A percentile compares a stretch with the other conserved stretches of the same genome.
phyloP scores from a whole-genome alignment of 768 basidiomycete genomes.

The Hydnomerulius pinastri region DNA sequence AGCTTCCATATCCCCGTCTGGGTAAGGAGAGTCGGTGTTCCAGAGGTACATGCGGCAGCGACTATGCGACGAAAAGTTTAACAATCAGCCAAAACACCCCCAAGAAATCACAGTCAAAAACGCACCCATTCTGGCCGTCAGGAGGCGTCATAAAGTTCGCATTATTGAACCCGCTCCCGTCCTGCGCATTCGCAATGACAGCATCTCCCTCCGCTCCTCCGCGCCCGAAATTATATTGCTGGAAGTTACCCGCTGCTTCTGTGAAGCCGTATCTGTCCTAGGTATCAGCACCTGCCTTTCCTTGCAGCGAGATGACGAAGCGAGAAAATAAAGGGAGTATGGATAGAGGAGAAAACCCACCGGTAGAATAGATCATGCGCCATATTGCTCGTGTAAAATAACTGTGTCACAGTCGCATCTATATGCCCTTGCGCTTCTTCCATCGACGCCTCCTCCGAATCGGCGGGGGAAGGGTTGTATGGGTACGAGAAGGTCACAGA shows the following conservation, averaged over 20 bases:
- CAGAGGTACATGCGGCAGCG: constrained; percentile 97
- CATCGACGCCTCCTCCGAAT: constrained; percentile 52
- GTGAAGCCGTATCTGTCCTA: constrained; percentile 81
- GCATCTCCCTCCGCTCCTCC: constrained; percentile 88
- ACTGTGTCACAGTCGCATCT: constrained; percentile 82
- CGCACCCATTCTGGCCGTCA: constrained; percentile 75
- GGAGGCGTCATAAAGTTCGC: constrained; percentile 90
- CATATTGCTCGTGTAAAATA: constrained; percentile 86
- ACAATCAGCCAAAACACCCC: background rate
- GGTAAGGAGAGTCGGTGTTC: constrained; percentile 87
- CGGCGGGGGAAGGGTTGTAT: constrained; percentile 69
- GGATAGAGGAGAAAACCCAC: constrained; percentile 23
- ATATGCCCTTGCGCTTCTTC: constrained; percentile 80
- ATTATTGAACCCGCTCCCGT: constrained; percentile 91
- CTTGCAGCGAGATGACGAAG: no score
- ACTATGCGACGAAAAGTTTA: constrained; percentile 3
- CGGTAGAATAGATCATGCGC: constrained; percentile 84
- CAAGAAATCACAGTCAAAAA: background rate
- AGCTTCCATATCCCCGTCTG: constrained; percentile 94
- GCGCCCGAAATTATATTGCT: constrained; percentile 93
- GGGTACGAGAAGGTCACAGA: constrained; percentile 60
- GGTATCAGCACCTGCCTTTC: no score
- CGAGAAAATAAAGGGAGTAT: no score
- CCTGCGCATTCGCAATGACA: constrained; percentile 94
- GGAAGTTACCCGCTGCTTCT: constrained; percentile 93